Evolutionary conservation across 441 rosid species (phyloP), one percentile per base, ranked within the genome.

Genomic region (Jatropha multifida): DNA sequence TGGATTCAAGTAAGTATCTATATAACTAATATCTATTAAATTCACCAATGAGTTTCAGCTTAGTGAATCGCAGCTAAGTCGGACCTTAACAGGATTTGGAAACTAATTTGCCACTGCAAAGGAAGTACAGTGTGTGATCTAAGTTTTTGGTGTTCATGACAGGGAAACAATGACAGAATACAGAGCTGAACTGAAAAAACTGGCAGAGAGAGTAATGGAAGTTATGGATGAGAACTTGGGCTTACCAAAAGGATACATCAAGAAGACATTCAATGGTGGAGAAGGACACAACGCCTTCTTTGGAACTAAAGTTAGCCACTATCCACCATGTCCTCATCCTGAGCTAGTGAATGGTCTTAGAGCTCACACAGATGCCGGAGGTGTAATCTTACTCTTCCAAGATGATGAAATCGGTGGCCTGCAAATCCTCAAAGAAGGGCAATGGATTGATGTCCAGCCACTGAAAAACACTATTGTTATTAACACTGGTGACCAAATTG

Each of bases 341-440:
- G 89, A 93, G 79, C 88, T 75, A 0, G 85, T 89, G 38, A 80
- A 74, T n/a, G 99, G 97, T 20, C 97, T 94, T 40, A 76, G 99
- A 66, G 89, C 97, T 48, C 97, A 94, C 86, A 94, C 99, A 0
- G 98, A 93, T 74, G 99, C 99, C 0, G 99, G 99, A 0, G 98
- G 97, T 0, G 88, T 94, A 40, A 88, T 94, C 83, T 75, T 94
- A 63, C 83, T 94, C 79, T 91, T 88, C 84, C 99, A 93, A 74
- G 98, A 93, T 40, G 99, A 94, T 51, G 52, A 76, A 63, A 82
- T 91, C 0, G 90, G 93, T 3, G 97, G 99, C 49, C 97, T 94
- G 46, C 97, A 94, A 72, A 79, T 94, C 59, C 90, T 93, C 65
- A 94, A 93, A 83, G 94, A 88, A 5, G 92, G 87, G 12, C 72